Evolutionary conservation across 768 basidiomycete species (phyloP).

Genomic region (Dentipellis sp.): DNA sequence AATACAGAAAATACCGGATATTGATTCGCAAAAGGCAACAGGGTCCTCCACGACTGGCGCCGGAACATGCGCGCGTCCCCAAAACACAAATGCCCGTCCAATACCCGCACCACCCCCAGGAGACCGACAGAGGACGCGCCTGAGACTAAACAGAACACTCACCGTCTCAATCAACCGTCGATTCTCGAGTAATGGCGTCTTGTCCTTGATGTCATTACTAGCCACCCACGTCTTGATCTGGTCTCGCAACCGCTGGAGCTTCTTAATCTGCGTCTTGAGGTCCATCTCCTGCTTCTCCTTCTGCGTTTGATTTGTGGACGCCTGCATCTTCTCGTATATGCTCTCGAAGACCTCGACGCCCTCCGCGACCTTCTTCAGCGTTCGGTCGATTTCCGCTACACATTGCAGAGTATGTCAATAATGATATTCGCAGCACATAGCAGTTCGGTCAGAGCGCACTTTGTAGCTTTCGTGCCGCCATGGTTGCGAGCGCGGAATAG

Average conservation of each 20-base stretch:
- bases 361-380: slow-evolving; percentile 92
- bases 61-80: background rate
- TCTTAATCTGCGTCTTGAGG: slow-evolving; percentile 98
- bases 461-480: slow-evolving; percentile 90
- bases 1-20: background rate
- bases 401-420: background rate
- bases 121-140: background rate
- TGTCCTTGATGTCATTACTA: slow-evolving; percentile 99
- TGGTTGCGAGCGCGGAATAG: slow-evolving; percentile 28
- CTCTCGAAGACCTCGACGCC: slow-evolving; percentile 93
- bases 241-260: slow-evolving; percentile 74
- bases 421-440: background rate
- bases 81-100: background rate
- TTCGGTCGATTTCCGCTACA: slow-evolving; percentile 96
- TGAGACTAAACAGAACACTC: slow-evolving; percentile 24
- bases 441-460: slow-evolving; percentile 30
- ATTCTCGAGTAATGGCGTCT: slow-evolving; percentile 84
- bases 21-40: slow-evolving; percentile 8
- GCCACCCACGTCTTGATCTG: slow-evolving; percentile 96
- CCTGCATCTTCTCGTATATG: slow-evolving; percentile 98
- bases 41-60: background rate
- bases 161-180: slow-evolving; percentile 96
- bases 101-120: background rate
- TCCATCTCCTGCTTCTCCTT: slow-evolving; percentile 97
- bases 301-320: slow-evolving; percentile 91